These are phyloP conservation scores for Curvularia sp. DNA, from an alignment of 2,329 filamentous ascomycete genomes.

Conservation along the genomic window DNA sequence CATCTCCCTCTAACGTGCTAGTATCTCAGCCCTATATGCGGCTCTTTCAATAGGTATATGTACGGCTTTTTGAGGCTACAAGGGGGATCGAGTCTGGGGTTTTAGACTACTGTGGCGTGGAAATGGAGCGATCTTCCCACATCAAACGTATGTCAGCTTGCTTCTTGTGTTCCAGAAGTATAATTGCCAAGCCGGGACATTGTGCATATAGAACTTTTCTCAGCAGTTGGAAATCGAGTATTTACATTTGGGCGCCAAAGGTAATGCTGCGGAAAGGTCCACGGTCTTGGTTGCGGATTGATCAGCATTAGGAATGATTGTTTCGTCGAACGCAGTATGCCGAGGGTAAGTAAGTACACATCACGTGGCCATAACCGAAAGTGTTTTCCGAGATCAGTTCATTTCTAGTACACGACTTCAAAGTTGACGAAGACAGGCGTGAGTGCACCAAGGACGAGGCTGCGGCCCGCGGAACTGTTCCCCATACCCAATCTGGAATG, in stretches of 20 bases:
- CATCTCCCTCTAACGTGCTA: background rate
- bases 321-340: background rate
- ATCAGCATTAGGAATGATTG: background rate
- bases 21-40: background rate
- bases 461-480: slow-evolving; percentile 13
- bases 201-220: background rate
- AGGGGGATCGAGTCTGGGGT: background rate
- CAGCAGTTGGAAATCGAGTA: background rate
- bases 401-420: background rate
- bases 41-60: background rate
- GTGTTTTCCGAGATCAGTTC: background rate
- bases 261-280: background rate
- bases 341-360: background rate
- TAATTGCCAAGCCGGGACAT: background rate
- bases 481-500: slow-evolving; percentile 23
- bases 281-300: too few relatives aligned
- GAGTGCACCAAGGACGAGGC: background rate
- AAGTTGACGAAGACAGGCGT: background rate
- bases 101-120: background rate
- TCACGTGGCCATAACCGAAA: background rate
- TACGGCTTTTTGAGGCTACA: too few relatives aligned
- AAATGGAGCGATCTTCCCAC: background rate
- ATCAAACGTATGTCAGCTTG: slow-evolving; percentile 3
- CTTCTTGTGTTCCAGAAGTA: background rate
- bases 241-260: background rate